Conservation (phyloP, 2,329 filamentous ascomycete genomes). For the Phyllosticta citrichinensis region DNA sequence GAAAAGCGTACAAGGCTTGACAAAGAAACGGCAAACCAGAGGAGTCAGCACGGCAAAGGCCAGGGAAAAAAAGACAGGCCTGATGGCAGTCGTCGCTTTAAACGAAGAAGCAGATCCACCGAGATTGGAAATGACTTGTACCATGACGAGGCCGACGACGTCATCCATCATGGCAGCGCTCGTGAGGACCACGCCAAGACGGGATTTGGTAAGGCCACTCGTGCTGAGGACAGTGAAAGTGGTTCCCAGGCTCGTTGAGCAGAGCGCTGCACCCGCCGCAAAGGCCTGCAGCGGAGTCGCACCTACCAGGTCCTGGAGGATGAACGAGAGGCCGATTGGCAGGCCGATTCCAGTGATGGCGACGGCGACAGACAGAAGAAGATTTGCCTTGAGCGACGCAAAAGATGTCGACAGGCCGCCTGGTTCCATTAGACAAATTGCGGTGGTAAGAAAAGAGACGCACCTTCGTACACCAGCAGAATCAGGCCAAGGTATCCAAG, state of each 20-base stretch:
- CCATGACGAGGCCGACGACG: constrained; percentile 66
- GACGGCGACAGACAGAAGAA: constrained; percentile 50
- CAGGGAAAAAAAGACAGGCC: constrained; percentile 44
- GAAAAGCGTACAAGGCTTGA: constrained; percentile 31
- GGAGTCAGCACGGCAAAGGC: constrained; percentile 43
- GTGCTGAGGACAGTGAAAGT: constrained; percentile 56
- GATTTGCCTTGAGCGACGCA: constrained; percentile 47
- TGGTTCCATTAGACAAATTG: constrained; percentile 14
- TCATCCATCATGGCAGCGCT: constrained; percentile 77
- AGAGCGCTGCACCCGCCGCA: constrained; percentile 61
- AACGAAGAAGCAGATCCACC: constrained; percentile 31
- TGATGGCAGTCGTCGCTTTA: constrained; percentile 33
- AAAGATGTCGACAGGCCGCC: constrained; percentile 51
- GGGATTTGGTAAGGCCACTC: constrained; percentile 44
- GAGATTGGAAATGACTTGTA: constrained; percentile 62
- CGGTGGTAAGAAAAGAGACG: constrained; percentile 5
- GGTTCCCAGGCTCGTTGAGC: constrained; percentile 65
- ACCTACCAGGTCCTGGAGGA: constrained; percentile 40
- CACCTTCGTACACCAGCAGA: constrained; percentile 60
- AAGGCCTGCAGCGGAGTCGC: constrained; percentile 55
- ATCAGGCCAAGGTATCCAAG: constrained; percentile 67
- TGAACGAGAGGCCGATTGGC: constrained; percentile 58
- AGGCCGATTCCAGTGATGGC: constrained; percentile 55
- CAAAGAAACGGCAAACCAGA: constrained; percentile 36
- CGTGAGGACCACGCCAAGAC: constrained; percentile 53